A percentile compares a stretch with the other conserved stretches of the same genome.
Conservation (phyloP, 257 asterid genomes). For the Solanum sitiens region DNA sequence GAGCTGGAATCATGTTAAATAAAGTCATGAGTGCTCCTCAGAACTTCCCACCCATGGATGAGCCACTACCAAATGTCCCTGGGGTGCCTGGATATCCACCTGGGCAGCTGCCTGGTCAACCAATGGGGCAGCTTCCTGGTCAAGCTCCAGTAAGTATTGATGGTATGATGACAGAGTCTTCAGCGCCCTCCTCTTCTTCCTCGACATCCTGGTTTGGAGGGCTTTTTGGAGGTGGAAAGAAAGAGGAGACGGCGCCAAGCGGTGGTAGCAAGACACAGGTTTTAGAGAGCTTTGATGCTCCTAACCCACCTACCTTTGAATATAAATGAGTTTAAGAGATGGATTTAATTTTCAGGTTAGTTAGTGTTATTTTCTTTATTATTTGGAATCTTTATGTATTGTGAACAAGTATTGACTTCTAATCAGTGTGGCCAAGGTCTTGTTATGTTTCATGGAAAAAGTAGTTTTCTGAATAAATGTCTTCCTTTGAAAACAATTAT, state of each 20-base stretch:
- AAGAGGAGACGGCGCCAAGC: conserved; percentile 30
- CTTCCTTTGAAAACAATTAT: background rate
- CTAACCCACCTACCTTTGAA: conserved; percentile 82
- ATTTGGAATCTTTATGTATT: background rate
- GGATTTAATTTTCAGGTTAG: background rate
- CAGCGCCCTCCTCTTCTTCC: conserved; percentile 19
- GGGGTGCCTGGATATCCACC: conserved; percentile 20
- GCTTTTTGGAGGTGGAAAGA: conserved; percentile 48
- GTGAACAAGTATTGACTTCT: background rate
- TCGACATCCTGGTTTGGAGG: conserved; percentile 76
- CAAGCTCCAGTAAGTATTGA: conserved; percentile 45
- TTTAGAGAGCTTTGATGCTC: conserved; percentile 92
- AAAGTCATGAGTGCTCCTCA: conserved; percentile 11
- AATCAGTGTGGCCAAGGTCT: background rate
- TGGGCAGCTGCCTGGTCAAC: conserved; percentile 52
- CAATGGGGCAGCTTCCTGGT: conserved; percentile 56
- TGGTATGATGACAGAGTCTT: conserved; percentile 16
- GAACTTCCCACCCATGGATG: conserved; percentile 58
- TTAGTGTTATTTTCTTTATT: background rate
- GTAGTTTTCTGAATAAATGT: background rate
- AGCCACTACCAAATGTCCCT: conserved; percentile 31
- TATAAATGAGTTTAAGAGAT: conserved; percentile 36
- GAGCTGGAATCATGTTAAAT: conserved; percentile 22
- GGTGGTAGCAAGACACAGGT: conserved; percentile 76
- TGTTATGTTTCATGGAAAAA: background rate